These are phyloP conservation scores for Candida ulmi DNA, from an alignment of 805 yeast species.

Conservation along the genomic window DNA sequence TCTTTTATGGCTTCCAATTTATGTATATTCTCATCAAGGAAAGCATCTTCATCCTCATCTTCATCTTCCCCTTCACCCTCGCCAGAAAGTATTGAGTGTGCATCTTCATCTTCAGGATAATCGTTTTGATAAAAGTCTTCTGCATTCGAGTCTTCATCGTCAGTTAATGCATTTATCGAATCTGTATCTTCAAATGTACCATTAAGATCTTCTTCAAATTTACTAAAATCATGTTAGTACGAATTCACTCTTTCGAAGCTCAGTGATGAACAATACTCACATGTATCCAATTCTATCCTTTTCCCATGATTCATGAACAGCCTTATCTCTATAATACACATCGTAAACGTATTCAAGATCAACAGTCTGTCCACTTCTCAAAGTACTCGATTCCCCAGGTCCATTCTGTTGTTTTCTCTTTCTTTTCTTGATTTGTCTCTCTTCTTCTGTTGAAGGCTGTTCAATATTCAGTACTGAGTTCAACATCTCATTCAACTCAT, in stretches of 20 bases:
- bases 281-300: constrained; percentile 31
- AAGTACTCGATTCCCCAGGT: too few relatives aligned
- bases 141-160: constrained; percentile 84
- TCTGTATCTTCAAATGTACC: constrained; percentile 27
- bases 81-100: constrained; percentile 27
- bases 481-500: constrained; percentile 73
- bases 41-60: background rate
- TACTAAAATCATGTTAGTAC: too few relatives aligned
- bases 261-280: constrained; percentile 2
- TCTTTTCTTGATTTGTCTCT: constrained; percentile 19
- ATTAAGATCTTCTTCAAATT: constrained; percentile 35
- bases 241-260: too few relatives aligned
- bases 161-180: constrained; percentile 42
- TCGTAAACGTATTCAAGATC: constrained; percentile 84
- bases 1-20: constrained; percentile 6
- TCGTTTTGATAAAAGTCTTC: constrained; percentile 91
- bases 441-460: constrained; percentile 8
- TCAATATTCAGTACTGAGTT: constrained; percentile 46
- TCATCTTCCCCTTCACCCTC: background rate
- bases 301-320: constrained; percentile 46
- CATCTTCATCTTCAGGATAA: constrained; percentile 92
- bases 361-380: constrained; percentile 3
- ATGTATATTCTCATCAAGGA: constrained; percentile 5
- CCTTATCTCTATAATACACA: constrained; percentile 67
- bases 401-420: constrained; percentile 20